A percentile compares a stretch with the other conserved stretches of the same genome.
Evolutionary conservation across 306 rosid species (phyloP).

Genomic region (Lathyrus aphaca): DNA sequence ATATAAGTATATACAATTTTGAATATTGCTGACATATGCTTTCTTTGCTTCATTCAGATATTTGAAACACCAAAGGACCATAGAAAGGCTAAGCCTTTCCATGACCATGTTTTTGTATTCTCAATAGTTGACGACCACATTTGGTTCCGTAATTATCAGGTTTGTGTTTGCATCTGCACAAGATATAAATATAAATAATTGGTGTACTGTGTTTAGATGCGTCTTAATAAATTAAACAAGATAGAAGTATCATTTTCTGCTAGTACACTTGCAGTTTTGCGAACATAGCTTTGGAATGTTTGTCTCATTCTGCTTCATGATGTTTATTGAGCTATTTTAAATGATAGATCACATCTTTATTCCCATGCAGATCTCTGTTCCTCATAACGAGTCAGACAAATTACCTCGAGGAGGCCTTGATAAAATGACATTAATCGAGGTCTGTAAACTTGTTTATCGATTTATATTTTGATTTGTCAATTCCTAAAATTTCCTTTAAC

Average conservation of each 20-base stretch:
- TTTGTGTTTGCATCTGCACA: conserved; percentile 44
- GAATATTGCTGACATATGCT: conserved; percentile 31
- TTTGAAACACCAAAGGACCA: conserved; percentile 92
- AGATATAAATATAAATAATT: conserved; percentile 33
- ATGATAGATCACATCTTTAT: background rate
- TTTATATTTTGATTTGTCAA: conserved; percentile 24
- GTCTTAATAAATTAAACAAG: background rate
- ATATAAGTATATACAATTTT: background rate
- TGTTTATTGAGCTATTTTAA: background rate
- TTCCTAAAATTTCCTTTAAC: conserved; percentile 35
- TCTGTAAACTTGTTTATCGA: conserved; percentile 31
- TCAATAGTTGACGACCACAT: conserved; percentile 93
- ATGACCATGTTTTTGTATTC: conserved; percentile 95
- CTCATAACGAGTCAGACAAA: conserved; percentile 83
- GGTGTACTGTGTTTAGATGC: background rate
- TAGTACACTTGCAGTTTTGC: conserved; percentile 1
- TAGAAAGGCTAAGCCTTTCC: conserved; percentile 81
- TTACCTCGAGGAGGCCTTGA: conserved; percentile 88
- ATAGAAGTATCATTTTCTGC: background rate
- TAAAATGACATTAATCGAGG: conserved; percentile 94
- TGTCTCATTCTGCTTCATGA: conserved; percentile 2
- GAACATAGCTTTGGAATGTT: conserved; percentile 19
- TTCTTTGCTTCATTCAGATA: conserved; percentile 49
- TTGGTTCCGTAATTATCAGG: conserved; percentile 99
- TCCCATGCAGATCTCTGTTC: conserved; percentile 68